These are phyloP conservation scores for Picocystis sp. DNA, from an alignment of 163 green algal genomes.

Conservation along the genomic window DNA sequence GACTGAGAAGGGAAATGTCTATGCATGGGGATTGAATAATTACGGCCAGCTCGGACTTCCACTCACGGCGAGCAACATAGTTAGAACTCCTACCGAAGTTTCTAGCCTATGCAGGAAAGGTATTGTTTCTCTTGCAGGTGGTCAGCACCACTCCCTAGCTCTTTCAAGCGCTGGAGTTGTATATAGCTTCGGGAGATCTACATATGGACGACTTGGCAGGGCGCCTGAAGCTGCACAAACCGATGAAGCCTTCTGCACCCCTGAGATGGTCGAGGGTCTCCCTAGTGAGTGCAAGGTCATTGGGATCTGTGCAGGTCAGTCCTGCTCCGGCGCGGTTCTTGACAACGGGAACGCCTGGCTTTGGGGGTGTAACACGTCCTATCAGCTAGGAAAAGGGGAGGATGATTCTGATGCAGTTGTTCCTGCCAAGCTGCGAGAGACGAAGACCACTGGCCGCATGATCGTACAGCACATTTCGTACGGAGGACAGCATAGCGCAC, in stretches of 20 bases:
- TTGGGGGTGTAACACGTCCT: slow-evolving; percentile 53
- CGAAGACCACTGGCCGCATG: too few species aligned
- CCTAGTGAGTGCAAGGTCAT: slow-evolving; percentile 19
- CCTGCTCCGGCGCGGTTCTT: slow-evolving; percentile 18
- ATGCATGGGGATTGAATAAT: slow-evolving; percentile 75
- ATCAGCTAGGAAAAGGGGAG: slow-evolving; percentile 64
- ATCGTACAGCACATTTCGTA: too few species aligned
- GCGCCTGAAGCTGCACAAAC: slow-evolving; percentile 7
- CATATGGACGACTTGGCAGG: slow-evolving; percentile 64
- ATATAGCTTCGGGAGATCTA: slow-evolving; percentile 49
- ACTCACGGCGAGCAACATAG: slow-evolving; percentile 17
- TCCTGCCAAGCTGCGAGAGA: too few species aligned
- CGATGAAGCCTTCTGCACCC: slow-evolving; percentile 21
- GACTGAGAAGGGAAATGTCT: slow-evolving; percentile 29
- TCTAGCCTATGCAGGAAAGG: slow-evolving; percentile 11
- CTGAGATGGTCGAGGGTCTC: slow-evolving; percentile 31
- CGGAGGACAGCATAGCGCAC: too few species aligned
- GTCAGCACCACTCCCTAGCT: slow-evolving; percentile 66
- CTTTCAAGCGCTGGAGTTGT: slow-evolving; percentile 32
- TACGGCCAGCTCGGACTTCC: slow-evolving; percentile 58
- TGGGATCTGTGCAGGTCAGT: slow-evolving; percentile 26
- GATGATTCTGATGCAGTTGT: slow-evolving; percentile 19
- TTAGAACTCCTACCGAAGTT: slow-evolving; percentile 29
- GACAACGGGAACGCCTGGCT: slow-evolving; percentile 29
- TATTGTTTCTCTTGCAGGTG: slow-evolving; percentile 25